These are phyloP conservation scores for Paecilomyces variotii DNA, from an alignment of 2,329 filamentous ascomycete genomes.

Conservation along the genomic window DNA sequence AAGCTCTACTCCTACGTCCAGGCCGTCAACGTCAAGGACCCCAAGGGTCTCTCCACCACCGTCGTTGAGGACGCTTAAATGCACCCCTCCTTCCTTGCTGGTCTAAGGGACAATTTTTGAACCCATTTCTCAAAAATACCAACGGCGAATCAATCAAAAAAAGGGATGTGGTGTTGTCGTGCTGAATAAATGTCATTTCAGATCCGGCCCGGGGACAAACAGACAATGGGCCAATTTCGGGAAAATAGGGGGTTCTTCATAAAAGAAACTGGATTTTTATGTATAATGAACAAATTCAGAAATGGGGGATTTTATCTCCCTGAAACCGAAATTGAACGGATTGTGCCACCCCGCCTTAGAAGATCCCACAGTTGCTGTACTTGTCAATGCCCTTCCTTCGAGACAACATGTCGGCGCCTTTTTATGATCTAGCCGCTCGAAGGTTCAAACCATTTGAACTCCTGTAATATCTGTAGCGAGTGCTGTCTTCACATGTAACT, in stretches of 20 bases:
- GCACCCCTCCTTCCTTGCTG: conserved; percentile 1
- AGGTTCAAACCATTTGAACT: no score
- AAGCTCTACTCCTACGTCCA: conserved; percentile 99
- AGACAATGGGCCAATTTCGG: not conserved
- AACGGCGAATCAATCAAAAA: not conserved
- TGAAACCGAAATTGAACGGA: not conserved
- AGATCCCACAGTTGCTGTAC: not conserved
- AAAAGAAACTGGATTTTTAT: not conserved
- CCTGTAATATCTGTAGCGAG: no score
- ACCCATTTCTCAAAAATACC: not conserved
- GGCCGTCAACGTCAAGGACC: conserved; percentile 98
- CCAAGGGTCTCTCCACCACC: conserved; percentile 92
- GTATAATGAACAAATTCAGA: not conserved
- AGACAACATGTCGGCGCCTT: no score
- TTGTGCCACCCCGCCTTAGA: not conserved
- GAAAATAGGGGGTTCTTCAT: not conserved
- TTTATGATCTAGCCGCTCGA: no score
- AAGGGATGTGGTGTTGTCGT: not conserved
- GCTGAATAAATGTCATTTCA: not conserved
- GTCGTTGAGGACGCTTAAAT: conserved; percentile 63
- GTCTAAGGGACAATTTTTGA: not conserved
- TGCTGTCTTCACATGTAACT: no score
- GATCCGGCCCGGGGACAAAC: not conserved
- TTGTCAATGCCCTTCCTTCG: no score
- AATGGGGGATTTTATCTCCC: not conserved